These are phyloP conservation scores for Acorus calamus DNA, from an alignment of 106 monocot species.

Conservation along the genomic window DNA sequence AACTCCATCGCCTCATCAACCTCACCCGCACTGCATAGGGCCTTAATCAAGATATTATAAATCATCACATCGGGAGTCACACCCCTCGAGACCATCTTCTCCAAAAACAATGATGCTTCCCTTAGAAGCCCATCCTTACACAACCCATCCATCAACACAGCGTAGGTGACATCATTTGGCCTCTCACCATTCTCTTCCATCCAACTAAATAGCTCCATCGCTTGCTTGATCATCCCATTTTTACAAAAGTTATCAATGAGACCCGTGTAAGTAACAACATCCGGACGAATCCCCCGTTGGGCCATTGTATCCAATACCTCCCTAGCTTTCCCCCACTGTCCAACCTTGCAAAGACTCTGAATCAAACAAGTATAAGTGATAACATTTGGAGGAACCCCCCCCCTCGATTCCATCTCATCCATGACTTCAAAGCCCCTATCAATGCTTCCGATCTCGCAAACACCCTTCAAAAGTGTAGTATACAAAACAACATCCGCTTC, in stretches of 20 bases:
- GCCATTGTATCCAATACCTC: constrained; percentile 37
- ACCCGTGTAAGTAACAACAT: constrained; percentile 39
- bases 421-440: constrained; percentile 30
- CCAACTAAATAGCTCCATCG: constrained; percentile 29
- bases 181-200: constrained; percentile 64
- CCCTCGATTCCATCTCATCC: constrained; percentile 25
- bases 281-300: constrained; percentile 33
- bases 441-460: constrained; percentile 23
- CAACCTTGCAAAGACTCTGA: constrained; percentile 27
- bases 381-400: constrained; percentile 48
- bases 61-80: constrained; percentile 45
- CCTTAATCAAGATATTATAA: constrained; percentile 56
- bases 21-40: constrained; percentile 41
- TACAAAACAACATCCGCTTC: constrained; percentile 45
- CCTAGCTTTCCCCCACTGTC: constrained; percentile 36
- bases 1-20: constrained; percentile 44
- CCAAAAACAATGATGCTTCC: constrained; percentile 33
- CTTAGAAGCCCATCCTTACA: constrained; percentile 49
- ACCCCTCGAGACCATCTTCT: constrained; percentile 42
- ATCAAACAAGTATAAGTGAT: constrained; percentile 47
- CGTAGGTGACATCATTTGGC: constrained; percentile 50
- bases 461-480: constrained; percentile 36
- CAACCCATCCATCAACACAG: constrained; percentile 65
- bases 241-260: constrained; percentile 59
- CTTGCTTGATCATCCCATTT: constrained; percentile 52